These are phyloP conservation scores for Kwoniella shandongensis DNA, from an alignment of 768 basidiomycete species.

Conservation along the genomic window DNA sequence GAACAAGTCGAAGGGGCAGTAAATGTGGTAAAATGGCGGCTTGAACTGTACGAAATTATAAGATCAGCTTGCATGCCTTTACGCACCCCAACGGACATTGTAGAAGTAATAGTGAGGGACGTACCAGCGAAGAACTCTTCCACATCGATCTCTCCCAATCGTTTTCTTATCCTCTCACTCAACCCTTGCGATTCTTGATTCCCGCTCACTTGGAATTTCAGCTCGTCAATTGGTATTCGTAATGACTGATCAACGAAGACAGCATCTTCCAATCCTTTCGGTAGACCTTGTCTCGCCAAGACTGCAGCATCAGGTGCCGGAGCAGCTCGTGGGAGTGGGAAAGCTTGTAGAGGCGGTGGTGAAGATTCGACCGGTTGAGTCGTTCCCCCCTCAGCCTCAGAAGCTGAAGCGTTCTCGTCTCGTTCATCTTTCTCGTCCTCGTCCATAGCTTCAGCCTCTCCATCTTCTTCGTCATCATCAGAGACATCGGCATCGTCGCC, in stretches of 20 bases:
- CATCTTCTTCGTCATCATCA: constrained; percentile 2
- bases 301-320: constrained; percentile 44
- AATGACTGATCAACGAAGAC: constrained; percentile 44
- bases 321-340: constrained; percentile 46
- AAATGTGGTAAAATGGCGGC: constrained; percentile 81
- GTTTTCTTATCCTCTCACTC: constrained; percentile 62
- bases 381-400: constrained; percentile 3
- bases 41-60: constrained; percentile 65
- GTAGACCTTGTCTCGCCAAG: constrained; percentile 49
- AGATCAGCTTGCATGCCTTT: background rate
- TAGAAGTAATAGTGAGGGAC: too few species aligned
- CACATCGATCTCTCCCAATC: constrained; percentile 76
- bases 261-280: constrained; percentile 49
- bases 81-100: too few species aligned
- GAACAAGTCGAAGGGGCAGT: constrained; percentile 56
- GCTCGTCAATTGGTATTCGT: constrained; percentile 25
- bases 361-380: constrained; percentile 14
- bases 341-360: constrained; percentile 42
- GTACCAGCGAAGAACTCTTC: constrained; percentile 82
- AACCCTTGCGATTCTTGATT: constrained; percentile 55
- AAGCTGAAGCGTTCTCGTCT: constrained; percentile 14
- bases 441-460: constrained; percentile 6
- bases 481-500: too few species aligned
- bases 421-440: constrained; percentile 9
- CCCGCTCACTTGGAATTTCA: constrained; percentile 10